phyloP scores from a whole-genome alignment of 768 basidiomycete species.

The Hebeloma cylindrosporum region DNA sequence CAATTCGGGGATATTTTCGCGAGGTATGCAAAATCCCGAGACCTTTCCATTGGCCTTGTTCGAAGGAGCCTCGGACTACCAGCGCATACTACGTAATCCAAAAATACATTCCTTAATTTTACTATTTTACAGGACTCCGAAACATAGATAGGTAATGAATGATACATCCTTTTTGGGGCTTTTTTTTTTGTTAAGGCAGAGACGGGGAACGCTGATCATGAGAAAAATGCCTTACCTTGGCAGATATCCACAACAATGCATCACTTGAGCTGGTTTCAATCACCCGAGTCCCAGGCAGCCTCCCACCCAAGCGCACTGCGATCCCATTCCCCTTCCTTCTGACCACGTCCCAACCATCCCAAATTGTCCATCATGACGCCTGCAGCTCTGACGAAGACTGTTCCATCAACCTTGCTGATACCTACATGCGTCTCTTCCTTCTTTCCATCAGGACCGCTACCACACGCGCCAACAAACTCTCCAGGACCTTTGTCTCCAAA shows the following conservation, averaged over 20 bases:
- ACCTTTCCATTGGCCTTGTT: conserved; percentile 18
- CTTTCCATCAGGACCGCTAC: conserved; percentile 22
- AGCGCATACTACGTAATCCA: no score
- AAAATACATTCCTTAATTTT: no score
- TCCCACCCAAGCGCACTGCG: conserved; percentile 60
- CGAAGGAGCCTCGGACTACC: conserved; percentile 13
- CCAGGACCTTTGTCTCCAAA: conserved; percentile 45
- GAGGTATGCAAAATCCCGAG: conserved; percentile 35
- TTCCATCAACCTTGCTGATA: conserved; percentile 48
- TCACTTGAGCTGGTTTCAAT: no score
- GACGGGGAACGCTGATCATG: no score
- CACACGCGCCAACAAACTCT: conserved; percentile 42
- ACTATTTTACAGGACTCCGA: no score
- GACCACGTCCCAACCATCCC: conserved; percentile 56
- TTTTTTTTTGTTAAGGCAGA: no score
- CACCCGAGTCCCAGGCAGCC: conserved; percentile 46
- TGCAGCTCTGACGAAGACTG: conserved; percentile 56
- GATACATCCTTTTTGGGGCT: no score
- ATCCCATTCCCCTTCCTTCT: conserved; percentile 53
- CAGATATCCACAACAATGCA: no score
- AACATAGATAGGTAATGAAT: no score
- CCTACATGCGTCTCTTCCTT: conserved; percentile 46
- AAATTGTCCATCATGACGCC: conserved; percentile 55
- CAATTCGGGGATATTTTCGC: conserved; percentile 43
- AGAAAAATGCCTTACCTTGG: no score